These are phyloP conservation scores for Diaporthe sp. DNA, from an alignment of 2,329 filamentous ascomycete species.

Conservation along the genomic window DNA sequence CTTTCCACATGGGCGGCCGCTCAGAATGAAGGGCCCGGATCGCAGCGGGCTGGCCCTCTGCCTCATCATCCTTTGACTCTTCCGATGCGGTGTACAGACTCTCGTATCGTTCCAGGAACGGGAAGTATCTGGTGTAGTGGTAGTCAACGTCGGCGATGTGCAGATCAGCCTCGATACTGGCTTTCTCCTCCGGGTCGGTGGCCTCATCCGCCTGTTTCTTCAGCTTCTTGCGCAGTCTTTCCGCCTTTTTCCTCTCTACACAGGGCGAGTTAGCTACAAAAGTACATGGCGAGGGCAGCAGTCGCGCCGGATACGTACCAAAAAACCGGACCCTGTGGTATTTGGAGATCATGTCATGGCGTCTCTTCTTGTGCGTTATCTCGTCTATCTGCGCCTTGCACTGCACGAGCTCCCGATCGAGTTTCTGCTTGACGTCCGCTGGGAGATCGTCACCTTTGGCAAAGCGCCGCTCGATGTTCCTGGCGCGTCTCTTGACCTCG, in stretches of 20 bases:
- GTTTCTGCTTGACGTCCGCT: constrained; percentile 75
- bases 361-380: constrained; percentile 71
- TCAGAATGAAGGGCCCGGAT: constrained; percentile 59
- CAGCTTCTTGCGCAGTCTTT: constrained; percentile 75
- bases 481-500: constrained; percentile 76
- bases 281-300: neutral
- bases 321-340: constrained; percentile 91
- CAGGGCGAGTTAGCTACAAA: constrained; percentile 2
- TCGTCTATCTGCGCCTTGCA: constrained; percentile 75
- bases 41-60: constrained; percentile 55
- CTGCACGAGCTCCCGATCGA: constrained; percentile 79
- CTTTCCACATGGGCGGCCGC: constrained; percentile 74
- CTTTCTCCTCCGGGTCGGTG: constrained; percentile 64
- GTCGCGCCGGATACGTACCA: constrained; percentile 62
- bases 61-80: constrained; percentile 51
- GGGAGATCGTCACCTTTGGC: constrained; percentile 73
- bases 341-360: constrained; percentile 79
- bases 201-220: constrained; percentile 68
- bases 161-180: constrained; percentile 68
- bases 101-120: constrained; percentile 78
- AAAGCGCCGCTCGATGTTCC: constrained; percentile 77
- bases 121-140: constrained; percentile 81
- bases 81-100: constrained; percentile 66
- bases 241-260: constrained; percentile 80
- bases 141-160: constrained; percentile 80